These are phyloP conservation scores for Quercus aquifolioides DNA, from an alignment of 306 rosid species.

Conservation along the genomic window DNA sequence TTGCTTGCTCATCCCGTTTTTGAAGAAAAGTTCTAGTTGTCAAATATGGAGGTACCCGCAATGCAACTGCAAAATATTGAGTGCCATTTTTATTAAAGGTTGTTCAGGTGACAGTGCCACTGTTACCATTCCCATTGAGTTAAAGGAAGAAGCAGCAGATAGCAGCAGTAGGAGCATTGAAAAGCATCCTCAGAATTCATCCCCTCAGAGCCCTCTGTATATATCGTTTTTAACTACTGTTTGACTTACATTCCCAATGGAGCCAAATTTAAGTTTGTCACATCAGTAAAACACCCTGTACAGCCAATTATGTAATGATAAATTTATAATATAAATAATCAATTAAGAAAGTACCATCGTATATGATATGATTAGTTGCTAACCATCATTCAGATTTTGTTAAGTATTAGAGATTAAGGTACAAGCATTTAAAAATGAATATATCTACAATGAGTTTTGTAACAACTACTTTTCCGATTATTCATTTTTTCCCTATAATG, in stretches of 20 bases:
- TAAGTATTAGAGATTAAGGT: not conserved
- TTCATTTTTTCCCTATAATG: not conserved
- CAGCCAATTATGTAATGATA: slow-evolving; percentile 9
- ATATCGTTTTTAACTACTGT: slow-evolving; percentile 79
- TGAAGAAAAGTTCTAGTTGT: slow-evolving; percentile 8
- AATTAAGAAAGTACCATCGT: too few relatives aligned
- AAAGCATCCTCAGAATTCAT: slow-evolving; percentile 93
- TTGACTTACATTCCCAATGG: slow-evolving; percentile 59
- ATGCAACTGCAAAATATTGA: slow-evolving; percentile 29
- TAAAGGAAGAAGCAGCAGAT: slow-evolving; percentile 75
- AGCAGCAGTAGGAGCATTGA: slow-evolving; percentile 97
- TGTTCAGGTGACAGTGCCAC: slow-evolving; percentile 39
- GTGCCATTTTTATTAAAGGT: not conserved
- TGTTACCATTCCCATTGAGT: slow-evolving; percentile 31
- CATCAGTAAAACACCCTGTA: slow-evolving; percentile 95
- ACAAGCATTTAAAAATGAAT: not conserved
- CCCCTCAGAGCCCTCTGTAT: slow-evolving; percentile 84
- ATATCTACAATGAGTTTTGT: not conserved
- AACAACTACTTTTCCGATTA: not conserved
- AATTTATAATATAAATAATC: too few relatives aligned
- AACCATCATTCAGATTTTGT: not conserved
- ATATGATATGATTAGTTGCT: not conserved
- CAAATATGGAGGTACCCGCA: slow-evolving; percentile 10
- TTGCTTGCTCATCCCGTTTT: slow-evolving; percentile 20
- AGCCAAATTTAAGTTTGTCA: slow-evolving; percentile 77